These are phyloP conservation scores for Beauveria brongniartii DNA, from an alignment of 2,329 filamentous ascomycete species.

Conservation along the genomic window DNA sequence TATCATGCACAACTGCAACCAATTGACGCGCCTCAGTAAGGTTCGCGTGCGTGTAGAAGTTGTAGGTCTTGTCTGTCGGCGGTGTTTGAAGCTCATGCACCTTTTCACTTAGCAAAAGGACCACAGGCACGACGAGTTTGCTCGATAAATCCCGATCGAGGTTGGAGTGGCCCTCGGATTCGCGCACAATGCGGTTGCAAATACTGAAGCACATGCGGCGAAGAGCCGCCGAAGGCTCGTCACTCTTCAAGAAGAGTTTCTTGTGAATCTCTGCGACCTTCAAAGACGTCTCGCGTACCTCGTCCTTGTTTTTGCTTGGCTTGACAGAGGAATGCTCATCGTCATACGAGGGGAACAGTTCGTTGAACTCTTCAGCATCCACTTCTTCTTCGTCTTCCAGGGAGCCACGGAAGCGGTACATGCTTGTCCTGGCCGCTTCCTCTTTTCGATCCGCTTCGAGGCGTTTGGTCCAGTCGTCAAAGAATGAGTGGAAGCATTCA, in stretches of 20 bases:
- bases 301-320: constrained; percentile 25
- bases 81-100: constrained; percentile 32
- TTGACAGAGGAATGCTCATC: constrained; percentile 31
- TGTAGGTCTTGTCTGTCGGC: constrained; percentile 48
- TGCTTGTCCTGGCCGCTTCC: constrained; percentile 62
- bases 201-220: constrained; percentile 35
- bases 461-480: constrained; percentile 70
- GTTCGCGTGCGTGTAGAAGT: constrained; percentile 85
- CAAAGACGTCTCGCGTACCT: constrained; percentile 49
- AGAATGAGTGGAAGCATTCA: constrained; percentile 63
- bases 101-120: constrained; percentile 58
- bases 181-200: constrained; percentile 28
- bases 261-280: constrained; percentile 54
- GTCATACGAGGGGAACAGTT: constrained; percentile 75
- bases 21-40: constrained; percentile 67
- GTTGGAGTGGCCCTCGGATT: constrained; percentile 20
- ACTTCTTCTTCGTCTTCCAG: constrained; percentile 67
- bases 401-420: constrained; percentile 78
- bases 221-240: constrained; percentile 34
- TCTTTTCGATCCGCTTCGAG: constrained; percentile 69
- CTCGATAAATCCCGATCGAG: constrained; percentile 34
- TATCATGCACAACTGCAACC: constrained; percentile 58
- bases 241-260: constrained; percentile 39
- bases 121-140: constrained; percentile 55
- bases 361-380: constrained; percentile 65